A percentile compares a stretch with the other conserved stretches of the same genome.
Evolutionary conservation across 2,329 filamentous ascomycete genomes (phyloP).

Genomic region (Didymella glomerata): DNA sequence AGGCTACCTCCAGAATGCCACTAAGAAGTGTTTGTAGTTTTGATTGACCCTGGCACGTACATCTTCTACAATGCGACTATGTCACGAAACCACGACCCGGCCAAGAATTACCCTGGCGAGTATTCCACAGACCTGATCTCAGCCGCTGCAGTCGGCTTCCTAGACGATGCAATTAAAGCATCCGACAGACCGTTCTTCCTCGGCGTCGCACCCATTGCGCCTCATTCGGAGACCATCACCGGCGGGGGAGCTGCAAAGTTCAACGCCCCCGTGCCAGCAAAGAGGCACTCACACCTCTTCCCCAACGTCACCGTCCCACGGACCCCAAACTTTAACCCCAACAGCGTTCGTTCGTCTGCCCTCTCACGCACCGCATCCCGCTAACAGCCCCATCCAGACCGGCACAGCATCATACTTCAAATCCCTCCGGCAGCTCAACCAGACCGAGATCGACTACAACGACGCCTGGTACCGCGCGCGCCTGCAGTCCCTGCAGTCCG

Average conservation of each 20-base stretch:
- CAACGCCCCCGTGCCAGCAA: conserved; percentile 66
- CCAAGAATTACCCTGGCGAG: conserved; percentile 63
- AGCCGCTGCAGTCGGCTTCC: conserved; percentile 65
- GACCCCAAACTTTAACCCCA: conserved; percentile 72
- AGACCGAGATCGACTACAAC: conserved; percentile 59
- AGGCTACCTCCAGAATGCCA: not conserved
- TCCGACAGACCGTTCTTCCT: conserved; percentile 71
- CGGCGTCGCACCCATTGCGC: conserved; percentile 70
- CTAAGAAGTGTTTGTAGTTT: conserved; percentile 23
- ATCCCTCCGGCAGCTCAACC: conserved; percentile 52
- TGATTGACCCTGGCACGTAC: conserved; percentile 74
- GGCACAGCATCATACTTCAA: conserved; percentile 35
- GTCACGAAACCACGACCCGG: conserved; percentile 66
- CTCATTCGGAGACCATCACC: conserved; percentile 58
- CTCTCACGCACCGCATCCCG: too few species aligned
- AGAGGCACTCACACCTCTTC: conserved; percentile 71
- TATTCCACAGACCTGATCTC: conserved; percentile 69
- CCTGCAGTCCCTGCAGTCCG: conserved; percentile 60
- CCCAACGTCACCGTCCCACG: conserved; percentile 66
- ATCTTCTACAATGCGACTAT: conserved; percentile 72
- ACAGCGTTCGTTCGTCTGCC: conserved; percentile 41
- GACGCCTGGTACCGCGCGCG: conserved; percentile 63
- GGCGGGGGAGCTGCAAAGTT: conserved; percentile 38
- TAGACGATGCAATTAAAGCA: conserved; percentile 65
- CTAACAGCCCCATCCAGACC: conserved; percentile 5